These are phyloP conservation scores for Suhomyces anneliseae DNA, from an alignment of 1,139 yeast genomes.

Conservation along the genomic window DNA sequence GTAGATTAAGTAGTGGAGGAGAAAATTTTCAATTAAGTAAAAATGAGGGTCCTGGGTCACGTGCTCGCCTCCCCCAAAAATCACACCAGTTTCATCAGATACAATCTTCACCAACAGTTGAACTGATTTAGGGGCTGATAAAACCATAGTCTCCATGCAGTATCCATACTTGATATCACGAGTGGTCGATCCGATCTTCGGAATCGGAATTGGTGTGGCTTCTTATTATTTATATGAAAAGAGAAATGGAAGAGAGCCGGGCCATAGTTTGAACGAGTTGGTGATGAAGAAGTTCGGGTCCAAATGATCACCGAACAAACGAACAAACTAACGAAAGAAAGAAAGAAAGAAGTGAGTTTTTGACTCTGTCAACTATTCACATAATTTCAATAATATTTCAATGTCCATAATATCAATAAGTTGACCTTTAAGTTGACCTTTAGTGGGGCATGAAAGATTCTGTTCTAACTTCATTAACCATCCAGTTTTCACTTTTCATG, in stretches of 20 bases:
- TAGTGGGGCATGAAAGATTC: too few species aligned
- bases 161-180: constrained; percentile 41
- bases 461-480: too few species aligned
- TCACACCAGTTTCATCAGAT: not conserved
- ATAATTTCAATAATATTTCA: too few species aligned
- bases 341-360: too few species aligned
- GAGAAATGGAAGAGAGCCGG: constrained; percentile 54
- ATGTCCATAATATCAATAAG: too few species aligned
- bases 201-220: constrained; percentile 54
- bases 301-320: not conserved
- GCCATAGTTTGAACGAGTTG: constrained; percentile 57
- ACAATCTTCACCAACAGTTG: not conserved
- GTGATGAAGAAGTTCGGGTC: constrained; percentile 26
- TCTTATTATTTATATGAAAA: constrained; percentile 63
- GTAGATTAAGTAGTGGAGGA: constrained; percentile 1
- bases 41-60: not conserved
- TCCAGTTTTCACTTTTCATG: too few species aligned
- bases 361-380: too few species aligned
- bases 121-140: not conserved
- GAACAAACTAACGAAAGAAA: too few species aligned
- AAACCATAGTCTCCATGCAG: constrained; percentile 22
- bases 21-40: constrained; percentile 12
- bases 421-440: too few species aligned
- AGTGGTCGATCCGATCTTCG: constrained; percentile 58
- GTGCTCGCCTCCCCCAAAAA: not conserved